Conservation (phyloP, 768 basidiomycete species). For the Holtermanniella nyarrowii region DNA sequence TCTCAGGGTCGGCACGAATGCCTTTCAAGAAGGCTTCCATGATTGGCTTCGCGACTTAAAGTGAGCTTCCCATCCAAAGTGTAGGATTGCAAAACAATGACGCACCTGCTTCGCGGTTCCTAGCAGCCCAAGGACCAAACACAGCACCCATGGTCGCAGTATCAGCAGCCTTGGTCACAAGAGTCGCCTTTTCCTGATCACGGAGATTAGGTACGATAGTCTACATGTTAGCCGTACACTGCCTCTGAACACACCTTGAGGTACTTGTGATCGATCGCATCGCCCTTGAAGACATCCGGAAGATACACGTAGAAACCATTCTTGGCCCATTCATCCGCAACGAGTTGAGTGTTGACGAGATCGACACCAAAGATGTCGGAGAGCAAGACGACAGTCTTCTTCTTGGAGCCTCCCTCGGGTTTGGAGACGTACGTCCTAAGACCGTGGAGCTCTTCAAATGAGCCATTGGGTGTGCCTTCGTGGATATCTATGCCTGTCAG, state of each 20-base stretch:
- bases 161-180: conserved; percentile 25
- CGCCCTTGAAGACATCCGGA: conserved; percentile 38
- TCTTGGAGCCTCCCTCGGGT: conserved; percentile 16
- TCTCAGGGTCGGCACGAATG: conserved; percentile 29
- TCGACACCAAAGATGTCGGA: conserved; percentile 42
- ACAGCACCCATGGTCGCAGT: conserved; percentile 33
- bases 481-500: conserved; percentile 30
- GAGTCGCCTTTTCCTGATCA: conserved; percentile 25
- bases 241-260: conserved; percentile 13
- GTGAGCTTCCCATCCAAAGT: not conserved
- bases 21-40: conserved; percentile 36
- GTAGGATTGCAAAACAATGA: not conserved
- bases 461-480: conserved; percentile 37
- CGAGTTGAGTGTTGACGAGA: conserved; percentile 29
- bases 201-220: conserved; percentile 37
- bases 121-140: conserved; percentile 38
- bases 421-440: conserved; percentile 37
- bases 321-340: conserved; percentile 40
- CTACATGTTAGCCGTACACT: conserved; percentile 1
- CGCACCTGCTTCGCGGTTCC: conserved; percentile 37
- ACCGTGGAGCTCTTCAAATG: conserved; percentile 30
- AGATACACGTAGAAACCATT: conserved; percentile 38
- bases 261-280: conserved; percentile 22
- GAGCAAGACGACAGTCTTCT: conserved; percentile 38
- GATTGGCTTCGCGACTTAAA: conserved; percentile 32